Evolutionary conservation across 2,329 filamentous ascomycete species (phyloP), one percentile per base, ranked within the genome.

Genomic region (Botryotinia globosa): DNA sequence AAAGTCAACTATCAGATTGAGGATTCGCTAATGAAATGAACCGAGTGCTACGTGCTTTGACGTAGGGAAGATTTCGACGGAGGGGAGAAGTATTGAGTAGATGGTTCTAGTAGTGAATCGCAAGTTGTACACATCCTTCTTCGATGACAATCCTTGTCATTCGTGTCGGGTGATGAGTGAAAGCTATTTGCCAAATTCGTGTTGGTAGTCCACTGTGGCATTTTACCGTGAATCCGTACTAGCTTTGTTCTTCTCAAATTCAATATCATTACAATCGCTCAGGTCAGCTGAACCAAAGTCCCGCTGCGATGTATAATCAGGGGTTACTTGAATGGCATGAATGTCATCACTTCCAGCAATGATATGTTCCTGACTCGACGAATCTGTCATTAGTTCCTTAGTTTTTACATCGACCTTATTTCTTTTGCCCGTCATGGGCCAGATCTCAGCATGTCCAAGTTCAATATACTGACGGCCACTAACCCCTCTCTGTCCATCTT

Each of bases 391-490:
- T 29, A 45, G 62, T 64, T 64, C 62, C 62, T 64, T 45, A 14
- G 7, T 44, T 42, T 64, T 64, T 12, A 32, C 42, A 32, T 64
- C 62, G n/a, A 34, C n/a, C 25, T 29, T 64, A 14, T 45, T 29
- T 10, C 20, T 45, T 14, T 45, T 45, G n/a, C 39, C 39, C 29
- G 29, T 32, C n/a, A 32, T 22, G 29, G 62, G 62, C 62, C 62
- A 64, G 45, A 32, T 45, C 22, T 44, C 62, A 45, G 39, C 14
- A 64, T 45, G n/a, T 22, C 39, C 42, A 12, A 64, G 62, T 64
- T 64, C 62, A 16, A 64, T 45, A 29, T 64, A 64, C n/a, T 64
- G 62, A 42, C 62, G 62, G 45, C 62, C 62, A 45, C 62, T 18
- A 32, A 64, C 39, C 25, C 62, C 62, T 22, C 42, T 64, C 44